Conservation (phyloP, 108 stramenopile species). For the Poteriospumella lacustris region DNA sequence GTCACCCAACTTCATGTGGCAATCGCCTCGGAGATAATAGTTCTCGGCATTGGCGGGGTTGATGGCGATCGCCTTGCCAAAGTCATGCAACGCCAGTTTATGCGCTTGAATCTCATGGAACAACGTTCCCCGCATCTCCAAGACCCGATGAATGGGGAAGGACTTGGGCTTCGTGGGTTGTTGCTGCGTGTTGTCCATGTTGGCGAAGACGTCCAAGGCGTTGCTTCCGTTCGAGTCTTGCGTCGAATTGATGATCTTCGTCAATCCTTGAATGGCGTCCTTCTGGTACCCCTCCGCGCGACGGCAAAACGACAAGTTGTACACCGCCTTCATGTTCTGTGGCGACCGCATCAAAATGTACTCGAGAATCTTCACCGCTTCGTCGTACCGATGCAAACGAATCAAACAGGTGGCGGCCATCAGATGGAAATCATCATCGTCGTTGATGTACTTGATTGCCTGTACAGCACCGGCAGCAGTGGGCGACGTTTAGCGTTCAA, state of each 20-base stretch:
- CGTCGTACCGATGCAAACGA: background rate
- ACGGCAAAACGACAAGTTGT: constrained; percentile 5
- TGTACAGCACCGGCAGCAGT: too few relatives aligned
- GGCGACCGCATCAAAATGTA: background rate
- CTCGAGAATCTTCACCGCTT: background rate
- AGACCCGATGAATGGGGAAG: constrained; percentile 11
- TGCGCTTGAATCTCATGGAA: constrained; percentile 25
- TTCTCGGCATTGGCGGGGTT: background rate
- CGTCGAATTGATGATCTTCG: background rate
- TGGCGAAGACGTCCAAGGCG: too few relatives aligned
- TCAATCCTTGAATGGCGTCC: constrained; percentile 10
- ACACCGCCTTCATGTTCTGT: background rate
- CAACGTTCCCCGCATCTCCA: constrained; percentile 26
- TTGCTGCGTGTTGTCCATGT: too few relatives aligned
- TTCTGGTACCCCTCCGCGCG: background rate
- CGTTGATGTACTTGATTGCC: background rate
- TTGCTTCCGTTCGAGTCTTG: too few relatives aligned
- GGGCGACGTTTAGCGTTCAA: too few relatives aligned
- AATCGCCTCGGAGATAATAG: constrained; percentile 14
- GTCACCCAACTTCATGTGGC: constrained; percentile 15
- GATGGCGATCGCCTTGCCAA: constrained; percentile 20
- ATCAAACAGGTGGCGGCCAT: constrained; percentile 10
- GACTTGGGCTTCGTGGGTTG: too few relatives aligned
- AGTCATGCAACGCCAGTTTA: constrained; percentile 17
- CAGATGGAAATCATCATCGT: constrained; percentile 20